Evolutionary conservation across 1,284 basidiomycete genomes (phyloP).

Genomic region (Cryptococcus sp.): DNA sequence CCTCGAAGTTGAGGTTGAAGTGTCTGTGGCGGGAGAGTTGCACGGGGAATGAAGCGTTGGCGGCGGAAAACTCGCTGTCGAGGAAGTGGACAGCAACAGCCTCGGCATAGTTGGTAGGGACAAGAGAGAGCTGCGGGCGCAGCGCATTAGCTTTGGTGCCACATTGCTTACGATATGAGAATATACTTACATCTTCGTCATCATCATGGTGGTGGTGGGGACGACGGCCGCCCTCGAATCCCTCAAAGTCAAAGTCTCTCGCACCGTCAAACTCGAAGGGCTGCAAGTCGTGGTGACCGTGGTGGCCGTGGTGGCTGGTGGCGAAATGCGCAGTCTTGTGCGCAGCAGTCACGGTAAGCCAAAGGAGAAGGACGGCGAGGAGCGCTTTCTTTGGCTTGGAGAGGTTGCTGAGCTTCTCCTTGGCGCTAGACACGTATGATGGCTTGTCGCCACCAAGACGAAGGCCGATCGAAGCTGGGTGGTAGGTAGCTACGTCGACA

Average conservation of each 20-base stretch:
- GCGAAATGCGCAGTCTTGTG: constrained; percentile 8
- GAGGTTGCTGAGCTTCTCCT: constrained; percentile 6
- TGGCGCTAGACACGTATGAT: constrained; percentile 1
- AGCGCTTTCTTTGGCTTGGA: constrained; percentile 23
- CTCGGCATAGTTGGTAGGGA: constrained; percentile 11
- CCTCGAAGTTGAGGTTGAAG: constrained; percentile 20
- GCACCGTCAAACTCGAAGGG: not conserved
- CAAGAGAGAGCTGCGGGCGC: constrained; percentile 9
- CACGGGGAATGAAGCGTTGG: constrained; percentile 28
- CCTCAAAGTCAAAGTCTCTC: not conserved
- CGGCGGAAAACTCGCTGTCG: constrained; percentile 13
- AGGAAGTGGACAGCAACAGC: constrained; percentile 8
- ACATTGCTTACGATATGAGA: no score
- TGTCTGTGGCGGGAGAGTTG: constrained; percentile 6
- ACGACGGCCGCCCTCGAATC: constrained; percentile 1
- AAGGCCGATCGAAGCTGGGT: constrained; percentile 18
- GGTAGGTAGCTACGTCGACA: constrained; percentile 3
- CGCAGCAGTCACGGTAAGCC: constrained; percentile 9
- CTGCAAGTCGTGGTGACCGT: constrained; percentile 3
- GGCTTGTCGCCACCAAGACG: not conserved
- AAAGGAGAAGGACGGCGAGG: constrained; percentile 12
- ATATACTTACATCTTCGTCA: constrained; percentile 1
- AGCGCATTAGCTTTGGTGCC: not conserved
- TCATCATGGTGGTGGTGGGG: not conserved
- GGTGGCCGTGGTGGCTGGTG: constrained; percentile 2